Evolutionary conservation across 495 filamentous ascomycete species (phyloP), one percentile per base, ranked within the genome.

Genomic region (Aspergillus haitiensis): DNA sequence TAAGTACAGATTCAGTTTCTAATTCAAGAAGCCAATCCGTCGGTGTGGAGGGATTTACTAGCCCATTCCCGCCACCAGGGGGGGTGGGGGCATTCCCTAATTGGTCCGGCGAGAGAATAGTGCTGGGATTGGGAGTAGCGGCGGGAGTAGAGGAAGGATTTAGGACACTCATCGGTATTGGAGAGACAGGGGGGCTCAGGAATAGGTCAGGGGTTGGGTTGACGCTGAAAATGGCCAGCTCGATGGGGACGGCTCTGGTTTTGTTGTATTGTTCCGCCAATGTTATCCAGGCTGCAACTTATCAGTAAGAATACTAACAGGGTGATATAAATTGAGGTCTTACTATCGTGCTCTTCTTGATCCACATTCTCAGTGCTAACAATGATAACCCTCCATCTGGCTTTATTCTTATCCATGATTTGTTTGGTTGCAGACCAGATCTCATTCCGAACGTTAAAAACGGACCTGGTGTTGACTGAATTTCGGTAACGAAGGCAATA

Each of bases 401-500:
- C 85, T 62, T 86, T 88, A 58, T 82, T 80, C 9, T 74, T 76
- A 2, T 88, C 83, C 45, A 96, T 83, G 21, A 96, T 84, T 50
- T 89, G 88, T 27, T 85, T 79, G 0, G 93, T 96, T 18, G 88
- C 88, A 35, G 84, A 83, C 93, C 92, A 97, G 6, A 98, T 89
- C 63, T 97, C 93, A 55, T 78, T 77, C 7, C 86, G 81, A 13
- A 92, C 79, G 21, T 93, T 87, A 7, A 71, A 69, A 34, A 96
- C 77, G 0, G 71, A 60, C 52, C 85, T 81, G 13, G 81, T 71
- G 2, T 82, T 72, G 7, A 76, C 74, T 49, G 80, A 81, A 32
- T 83, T 82, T 61, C 87, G 84, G 64, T 84, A 83, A 18, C 85
- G 86, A 5, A 95, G 76, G 64, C 89, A 89, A 71, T 95, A 95